Conservation (phyloP, 768 basidiomycete species). For the Suillus sp. region DNA sequence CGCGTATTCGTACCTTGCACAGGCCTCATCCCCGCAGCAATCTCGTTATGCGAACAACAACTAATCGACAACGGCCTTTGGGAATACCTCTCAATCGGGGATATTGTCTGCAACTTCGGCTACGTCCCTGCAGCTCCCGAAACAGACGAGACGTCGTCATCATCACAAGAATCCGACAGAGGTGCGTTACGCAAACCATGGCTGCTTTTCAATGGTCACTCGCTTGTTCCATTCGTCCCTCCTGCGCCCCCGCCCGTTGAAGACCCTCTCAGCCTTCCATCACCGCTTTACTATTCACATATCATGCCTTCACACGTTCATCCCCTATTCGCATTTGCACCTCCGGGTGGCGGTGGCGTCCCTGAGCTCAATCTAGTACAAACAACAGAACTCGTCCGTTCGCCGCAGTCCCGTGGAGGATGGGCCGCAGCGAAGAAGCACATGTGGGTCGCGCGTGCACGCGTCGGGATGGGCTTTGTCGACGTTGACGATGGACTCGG, state of each 20-base stretch:
- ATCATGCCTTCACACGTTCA: conserved; percentile 46
- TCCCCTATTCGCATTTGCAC: conserved; percentile 31
- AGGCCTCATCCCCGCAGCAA: conserved; percentile 44
- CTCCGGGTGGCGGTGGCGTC: conserved; percentile 34
- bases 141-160: conserved; percentile 25
- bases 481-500: conserved; percentile 47
- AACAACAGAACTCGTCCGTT: conserved; percentile 44
- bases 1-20: conserved; percentile 77
- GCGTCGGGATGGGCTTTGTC: conserved; percentile 39
- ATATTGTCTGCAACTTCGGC: conserved; percentile 80
- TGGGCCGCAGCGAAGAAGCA: conserved; percentile 60
- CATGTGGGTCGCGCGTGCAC: conserved; percentile 64
- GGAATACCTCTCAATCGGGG: conserved; percentile 75
- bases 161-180: conserved; percentile 21
- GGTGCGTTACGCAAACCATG: conserved; percentile 46
- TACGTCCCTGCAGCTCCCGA: conserved; percentile 56
- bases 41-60: conserved; percentile 67
- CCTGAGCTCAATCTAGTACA: conserved; percentile 52
- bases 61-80: conserved; percentile 69
- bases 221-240: conserved; percentile 62
- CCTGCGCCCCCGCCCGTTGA: conserved; percentile 52
- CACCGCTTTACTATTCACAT: conserved; percentile 77
- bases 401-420: conserved; percentile 63
- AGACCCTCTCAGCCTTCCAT: conserved; percentile 64
- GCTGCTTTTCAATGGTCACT: conserved; percentile 73